Evolutionary conservation across 257 asterid species (phyloP).

Genomic region (Solanum ossicruentum): DNA sequence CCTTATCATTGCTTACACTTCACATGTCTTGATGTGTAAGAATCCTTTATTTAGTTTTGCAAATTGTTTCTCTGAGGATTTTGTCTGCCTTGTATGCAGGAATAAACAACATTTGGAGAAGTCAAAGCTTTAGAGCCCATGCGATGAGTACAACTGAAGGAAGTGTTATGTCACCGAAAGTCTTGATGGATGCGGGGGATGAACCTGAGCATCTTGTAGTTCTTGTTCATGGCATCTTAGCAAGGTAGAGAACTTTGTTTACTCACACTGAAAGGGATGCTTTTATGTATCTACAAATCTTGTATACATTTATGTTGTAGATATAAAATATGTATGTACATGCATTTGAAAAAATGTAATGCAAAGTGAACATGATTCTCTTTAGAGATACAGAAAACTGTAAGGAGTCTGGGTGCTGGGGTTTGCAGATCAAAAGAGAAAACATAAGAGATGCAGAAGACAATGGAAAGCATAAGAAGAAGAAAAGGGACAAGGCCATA

Average conservation of each 20-base stretch:
- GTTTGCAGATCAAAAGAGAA: background rate
- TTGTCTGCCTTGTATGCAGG: constrained; percentile 23
- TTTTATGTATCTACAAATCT: background rate
- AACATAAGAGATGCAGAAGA: background rate
- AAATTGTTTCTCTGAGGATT: background rate
- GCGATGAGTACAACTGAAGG: constrained; percentile 63
- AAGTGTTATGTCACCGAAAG: constrained; percentile 28
- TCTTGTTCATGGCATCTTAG: constrained; percentile 96
- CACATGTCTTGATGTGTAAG: background rate
- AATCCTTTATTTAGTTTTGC: too few species aligned
- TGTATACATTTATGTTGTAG: background rate
- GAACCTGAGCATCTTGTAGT: constrained; percentile 93
- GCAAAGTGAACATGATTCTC: background rate
- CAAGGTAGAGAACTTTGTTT: constrained; percentile 34
- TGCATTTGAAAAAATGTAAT: background rate
- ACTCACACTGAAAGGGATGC: background rate
- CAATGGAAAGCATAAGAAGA: background rate
- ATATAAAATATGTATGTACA: background rate
- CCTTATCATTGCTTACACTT: background rate
- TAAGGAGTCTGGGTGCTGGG: background rate
- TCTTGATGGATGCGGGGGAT: constrained; percentile 19
- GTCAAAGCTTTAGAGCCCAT: constrained; percentile 37
- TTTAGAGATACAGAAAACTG: background rate
- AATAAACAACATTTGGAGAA: constrained; percentile 33
- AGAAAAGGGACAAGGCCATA: background rate